Conservation (phyloP, 768 basidiomycete species). For the Mrakia blollopis region DNA sequence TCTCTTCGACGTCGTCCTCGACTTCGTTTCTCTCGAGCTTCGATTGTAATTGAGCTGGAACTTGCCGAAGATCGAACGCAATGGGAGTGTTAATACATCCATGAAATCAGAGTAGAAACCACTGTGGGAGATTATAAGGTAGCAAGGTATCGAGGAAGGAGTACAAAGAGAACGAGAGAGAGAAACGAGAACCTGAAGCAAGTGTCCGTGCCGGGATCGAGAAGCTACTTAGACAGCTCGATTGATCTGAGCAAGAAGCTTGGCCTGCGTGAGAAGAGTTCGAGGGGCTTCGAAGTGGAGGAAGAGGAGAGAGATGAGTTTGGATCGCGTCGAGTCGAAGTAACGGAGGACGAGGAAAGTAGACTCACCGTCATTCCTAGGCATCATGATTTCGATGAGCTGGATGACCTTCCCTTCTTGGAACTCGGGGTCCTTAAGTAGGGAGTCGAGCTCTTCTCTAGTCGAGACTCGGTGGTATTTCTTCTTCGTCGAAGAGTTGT, state of each 20-base stretch:
- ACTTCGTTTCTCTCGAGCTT: no score
- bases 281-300: neutral
- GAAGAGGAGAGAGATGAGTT: neutral
- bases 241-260: neutral
- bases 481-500: slow-evolving; percentile 36
- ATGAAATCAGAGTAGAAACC: no score
- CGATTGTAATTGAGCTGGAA: no score
- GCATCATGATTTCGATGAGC: slow-evolving; percentile 45
- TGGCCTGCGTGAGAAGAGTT: neutral
- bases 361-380: slow-evolving; percentile 39
- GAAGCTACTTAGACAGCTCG: neutral
- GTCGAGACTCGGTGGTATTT: slow-evolving; percentile 57
- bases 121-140: no score
- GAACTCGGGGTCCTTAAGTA: slow-evolving; percentile 64
- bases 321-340: no score
- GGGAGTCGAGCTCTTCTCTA: slow-evolving; percentile 59
- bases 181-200: neutral
- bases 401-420: slow-evolving; percentile 57
- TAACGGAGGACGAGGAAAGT: no score
- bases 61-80: no score
- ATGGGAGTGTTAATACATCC: no score
- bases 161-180: no score
- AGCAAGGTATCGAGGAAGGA: no score
- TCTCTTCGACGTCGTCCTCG: no score
- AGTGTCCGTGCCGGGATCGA: no score